A percentile compares a stretch with the other conserved stretches of the same genome.
Conservation (phyloP, 2,329 filamentous ascomycete genomes). For the Stenocarpella maydis region DNA sequence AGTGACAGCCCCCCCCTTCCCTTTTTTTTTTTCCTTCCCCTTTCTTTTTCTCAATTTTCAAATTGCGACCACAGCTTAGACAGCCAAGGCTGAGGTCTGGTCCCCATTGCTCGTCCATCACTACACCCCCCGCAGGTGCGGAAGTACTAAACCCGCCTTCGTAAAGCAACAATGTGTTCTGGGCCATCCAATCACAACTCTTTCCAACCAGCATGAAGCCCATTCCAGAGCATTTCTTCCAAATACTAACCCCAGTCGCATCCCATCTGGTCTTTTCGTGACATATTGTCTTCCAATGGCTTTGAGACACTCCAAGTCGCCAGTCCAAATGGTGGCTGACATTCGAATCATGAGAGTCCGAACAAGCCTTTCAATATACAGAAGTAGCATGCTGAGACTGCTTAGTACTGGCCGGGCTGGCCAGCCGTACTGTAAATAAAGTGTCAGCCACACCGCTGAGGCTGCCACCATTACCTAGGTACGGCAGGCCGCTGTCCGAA, state of each 20-base stretch:
- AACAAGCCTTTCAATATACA: not conserved
- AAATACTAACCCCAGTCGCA: not conserved
- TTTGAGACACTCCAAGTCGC: not conserved
- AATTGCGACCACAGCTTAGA: not conserved
- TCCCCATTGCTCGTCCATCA: not conserved
- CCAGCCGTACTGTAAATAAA: not conserved
- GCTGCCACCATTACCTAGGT: not conserved
- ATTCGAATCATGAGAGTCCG: not conserved
- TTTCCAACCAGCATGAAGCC: conserved; percentile 18
- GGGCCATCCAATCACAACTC: not conserved
- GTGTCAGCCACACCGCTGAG: conserved; percentile 15
- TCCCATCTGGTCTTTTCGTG: not conserved
- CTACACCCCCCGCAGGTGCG: not conserved
- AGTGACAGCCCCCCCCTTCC: not conserved
- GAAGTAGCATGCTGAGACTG: not conserved
- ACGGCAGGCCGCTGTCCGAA: conserved; percentile 14
- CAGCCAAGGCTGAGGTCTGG: not conserved
- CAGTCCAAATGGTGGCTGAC: not conserved
- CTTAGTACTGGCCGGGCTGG: not conserved
- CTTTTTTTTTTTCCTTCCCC: not conserved
- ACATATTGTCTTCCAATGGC: not conserved
- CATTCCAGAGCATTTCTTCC: conserved; percentile 1
- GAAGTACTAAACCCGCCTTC: not conserved
- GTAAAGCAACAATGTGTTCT: not conserved
- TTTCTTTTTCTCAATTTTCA: not conserved